Evolutionary conservation across 1,284 basidiomycete genomes (phyloP).

Genomic region (Meira nashicola): DNA sequence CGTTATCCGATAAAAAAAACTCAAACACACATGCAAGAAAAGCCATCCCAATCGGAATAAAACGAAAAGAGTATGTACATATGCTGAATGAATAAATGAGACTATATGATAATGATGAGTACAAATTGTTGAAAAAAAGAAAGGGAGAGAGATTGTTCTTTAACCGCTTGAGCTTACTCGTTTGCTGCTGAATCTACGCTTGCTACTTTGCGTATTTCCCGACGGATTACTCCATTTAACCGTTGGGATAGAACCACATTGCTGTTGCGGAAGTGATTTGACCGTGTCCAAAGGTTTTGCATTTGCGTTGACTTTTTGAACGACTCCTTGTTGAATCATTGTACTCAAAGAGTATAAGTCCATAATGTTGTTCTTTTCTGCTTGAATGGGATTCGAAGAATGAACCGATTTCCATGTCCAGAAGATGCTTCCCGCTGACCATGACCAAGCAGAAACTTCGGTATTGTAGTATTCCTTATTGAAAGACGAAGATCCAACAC

Average conservation of each 20-base stretch:
- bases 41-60: too few species aligned
- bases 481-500: conserved; percentile 19
- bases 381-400: conserved; percentile 22
- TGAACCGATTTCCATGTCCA: conserved; percentile 44
- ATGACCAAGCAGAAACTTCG: conserved; percentile 43
- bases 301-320: conserved; percentile 24
- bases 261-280: conserved; percentile 7
- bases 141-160: too few species aligned
- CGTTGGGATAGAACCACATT: conserved; percentile 11
- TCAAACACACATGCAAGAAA: too few species aligned
- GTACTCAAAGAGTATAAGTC: conserved; percentile 33
- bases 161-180: too few species aligned
- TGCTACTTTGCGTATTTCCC: too few species aligned
- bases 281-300: conserved; percentile 7
- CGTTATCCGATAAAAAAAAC: too few species aligned
- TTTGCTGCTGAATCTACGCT: too few species aligned
- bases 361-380: conserved; percentile 18
- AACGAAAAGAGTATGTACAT: too few species aligned
- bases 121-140: too few species aligned
- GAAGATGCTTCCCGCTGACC: conserved; percentile 47
- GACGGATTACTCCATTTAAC: conserved; percentile 13
- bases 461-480: conserved; percentile 26
- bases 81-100: too few species aligned
- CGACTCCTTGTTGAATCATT: conserved; percentile 21
- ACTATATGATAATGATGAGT: too few species aligned